Evolutionary conservation across 192 early-diverging fungal species (phyloP).

Genomic region (Umbelopsis sp.): DNA sequence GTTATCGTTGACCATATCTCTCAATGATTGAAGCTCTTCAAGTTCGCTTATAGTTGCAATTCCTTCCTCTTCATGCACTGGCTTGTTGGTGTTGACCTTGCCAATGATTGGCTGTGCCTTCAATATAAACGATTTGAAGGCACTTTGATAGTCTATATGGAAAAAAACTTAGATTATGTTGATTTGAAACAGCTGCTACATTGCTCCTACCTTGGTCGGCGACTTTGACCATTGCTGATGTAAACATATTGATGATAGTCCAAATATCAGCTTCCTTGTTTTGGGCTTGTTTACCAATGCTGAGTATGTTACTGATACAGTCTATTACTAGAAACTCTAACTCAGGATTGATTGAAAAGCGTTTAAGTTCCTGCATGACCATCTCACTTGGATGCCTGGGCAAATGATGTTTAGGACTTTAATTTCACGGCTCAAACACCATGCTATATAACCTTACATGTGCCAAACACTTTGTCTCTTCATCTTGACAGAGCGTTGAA

Average conservation of each 20-base stretch:
- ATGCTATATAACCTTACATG: slow-evolving; percentile 22
- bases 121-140: slow-evolving; percentile 29
- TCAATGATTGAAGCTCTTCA: slow-evolving; percentile 35
- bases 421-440: not conserved
- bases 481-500: slow-evolving; percentile 42
- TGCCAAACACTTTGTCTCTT: slow-evolving; percentile 37
- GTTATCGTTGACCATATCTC: slow-evolving; percentile 34
- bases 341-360: slow-evolving; percentile 30
- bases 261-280: slow-evolving; percentile 45
- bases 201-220: not conserved
- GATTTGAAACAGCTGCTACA: not conserved
- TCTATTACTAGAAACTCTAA: slow-evolving; percentile 38
- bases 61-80: not conserved
- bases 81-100: slow-evolving; percentile 18
- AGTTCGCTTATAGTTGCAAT: slow-evolving; percentile 3
- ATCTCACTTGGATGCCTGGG: slow-evolving; percentile 35
- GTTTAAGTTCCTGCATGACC: slow-evolving; percentile 28
- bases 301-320: slow-evolving; percentile 29
- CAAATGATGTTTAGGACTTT: not conserved
- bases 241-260: slow-evolving; percentile 51
- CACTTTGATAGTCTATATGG: slow-evolving; percentile 16
- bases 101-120: slow-evolving; percentile 38
- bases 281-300: slow-evolving; percentile 4
- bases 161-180: not conserved
- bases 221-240: not conserved